A percentile compares a stretch with the other conserved stretches of the same genome.
phyloP scores from a whole-genome alignment of 768 basidiomycete genomes.

The Paxillus rubicundulus region DNA sequence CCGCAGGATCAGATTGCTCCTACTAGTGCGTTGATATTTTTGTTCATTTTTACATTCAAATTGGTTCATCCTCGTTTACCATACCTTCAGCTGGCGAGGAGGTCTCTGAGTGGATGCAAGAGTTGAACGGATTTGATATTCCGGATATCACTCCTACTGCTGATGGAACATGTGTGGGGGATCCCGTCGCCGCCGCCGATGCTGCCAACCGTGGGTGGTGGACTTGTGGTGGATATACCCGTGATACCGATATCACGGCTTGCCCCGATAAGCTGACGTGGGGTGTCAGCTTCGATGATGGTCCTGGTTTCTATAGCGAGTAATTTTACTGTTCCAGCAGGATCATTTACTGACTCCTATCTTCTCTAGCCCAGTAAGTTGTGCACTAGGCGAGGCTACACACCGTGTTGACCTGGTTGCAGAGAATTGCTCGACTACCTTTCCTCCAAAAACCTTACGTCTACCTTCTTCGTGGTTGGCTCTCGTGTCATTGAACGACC shows the following conservation, averaged over 20 bases:
- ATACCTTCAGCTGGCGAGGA: constrained; percentile 31
- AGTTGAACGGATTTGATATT: constrained; percentile 67
- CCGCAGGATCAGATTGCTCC: constrained; percentile 56
- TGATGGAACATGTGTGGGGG: constrained; percentile 66
- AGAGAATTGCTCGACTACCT: constrained; percentile 75
- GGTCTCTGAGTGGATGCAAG: constrained; percentile 73
- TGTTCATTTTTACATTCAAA: background rate
- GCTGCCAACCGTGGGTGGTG: constrained; percentile 80
- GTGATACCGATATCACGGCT: constrained; percentile 55
- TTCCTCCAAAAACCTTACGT: constrained; percentile 53
- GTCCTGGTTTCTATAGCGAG: constrained; percentile 80
- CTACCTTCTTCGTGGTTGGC: constrained; percentile 92
- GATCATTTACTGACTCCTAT: constrained; percentile 5
- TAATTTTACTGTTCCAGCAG: constrained; percentile 9
- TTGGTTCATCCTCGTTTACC: background rate
- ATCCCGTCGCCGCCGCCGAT: constrained; percentile 53
- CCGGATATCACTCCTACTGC: constrained; percentile 61
- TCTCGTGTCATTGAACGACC: constrained; percentile 82
- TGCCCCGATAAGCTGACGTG: constrained; percentile 71
- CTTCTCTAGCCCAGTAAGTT: constrained; percentile 48
- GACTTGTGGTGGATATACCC: constrained; percentile 78
- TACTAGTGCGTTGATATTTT: constrained; percentile 47
- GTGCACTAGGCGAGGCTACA: background rate
- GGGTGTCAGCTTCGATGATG: constrained; percentile 88
- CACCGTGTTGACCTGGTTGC: constrained; percentile 7